Evolutionary conservation across 164 flowering plant species (phyloP), one percentile per base, ranked within the genome.

Genomic region (Chimonanthus praecox): DNA sequence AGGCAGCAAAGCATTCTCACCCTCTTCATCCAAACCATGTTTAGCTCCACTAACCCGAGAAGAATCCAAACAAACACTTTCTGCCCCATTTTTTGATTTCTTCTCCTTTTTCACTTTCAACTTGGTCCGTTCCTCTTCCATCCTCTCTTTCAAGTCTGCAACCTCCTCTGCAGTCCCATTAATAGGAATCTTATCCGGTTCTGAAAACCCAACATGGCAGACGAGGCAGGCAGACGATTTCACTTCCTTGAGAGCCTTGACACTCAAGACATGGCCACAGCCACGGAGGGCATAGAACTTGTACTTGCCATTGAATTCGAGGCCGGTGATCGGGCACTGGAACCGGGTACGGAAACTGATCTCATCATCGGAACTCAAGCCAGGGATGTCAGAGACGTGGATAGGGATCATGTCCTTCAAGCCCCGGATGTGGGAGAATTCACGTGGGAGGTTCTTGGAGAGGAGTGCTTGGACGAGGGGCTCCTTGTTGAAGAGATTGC

Each of bases 191-290:
- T 86, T 93, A 81, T 91, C 97, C 13, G n/a, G 49, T n/a, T 95
- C 98, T 2, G 61, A 49, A 66, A 81, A 90, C 78, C 75, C 96
- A 74, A 68, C 48, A 68, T 91, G 94, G 72, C 99, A 95, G 50
- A 93, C 94, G 74, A 91, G 78, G 75, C 99, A 93, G 1, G 84
- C 69, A 0, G 91, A 83, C 0, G 89, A 87, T 69, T 91, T 92
- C 11, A 95, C 93, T 83, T 93, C 98, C 83, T 92, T 95, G 84
- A 95, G 74, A 0, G 98, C 96, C 81, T 93, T 95, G 0, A 88
- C 89, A 80, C 99, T 95, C 84, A 95, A 67, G n/a, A 95, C 98
- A 87, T 95, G 99, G 71, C 99, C 99, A 75, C 99, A 95, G 7
- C 78, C 84, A 74, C 77, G 84, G 78, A 95, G 64, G 0, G 89